Base-by-base conservation (phyloP, 2,329 filamentous ascomycete genomes). In the Fusarium aywerte region DNA sequence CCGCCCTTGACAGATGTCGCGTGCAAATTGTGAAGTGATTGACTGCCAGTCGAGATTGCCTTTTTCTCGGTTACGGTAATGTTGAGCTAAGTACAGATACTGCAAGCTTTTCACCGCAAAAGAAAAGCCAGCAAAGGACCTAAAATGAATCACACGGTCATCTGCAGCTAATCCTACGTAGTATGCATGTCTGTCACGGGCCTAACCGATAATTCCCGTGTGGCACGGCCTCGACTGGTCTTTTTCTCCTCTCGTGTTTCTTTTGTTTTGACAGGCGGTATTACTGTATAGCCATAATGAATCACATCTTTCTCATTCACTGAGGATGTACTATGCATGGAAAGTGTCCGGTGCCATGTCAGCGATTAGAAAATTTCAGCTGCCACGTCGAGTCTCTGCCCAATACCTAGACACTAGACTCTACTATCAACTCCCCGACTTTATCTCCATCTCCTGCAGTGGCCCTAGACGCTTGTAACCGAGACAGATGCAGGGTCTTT, bases 161-260 rank as follows among this genome's bases (percentile, higher is more conserved):
- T 60, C 50, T 68, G 50, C 61, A 68, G 65, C 61, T 51, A 50
- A 52, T n/a, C n/a, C n/a, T n/a, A n/a, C n/a, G n/a, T n/a, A n/a
- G n/a, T 29, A 54, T 56, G 60, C 60, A 55, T 33, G 25, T 45
- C 35, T 51, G 32, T 62, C 65, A 65, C 59, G 38, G 40, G 47
- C 23, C 45, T 57, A 48, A 38, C 56, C 61, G 52, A 62, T 39
- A 56, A 61, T 56, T 51, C 47, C 51, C 42, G 58, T 38, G 27
- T 62, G 29, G 18, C 45, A 60, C 44, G 47, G 47, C 55, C 60
- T 56, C 40, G 50, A 52, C 45, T 52, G 38, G 58, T 58, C 40
- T 54, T 47, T 29, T 40, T 38, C 11, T 35, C 38, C 23, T 20
- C 32, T 48, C 4, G 9, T 38, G n/a, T 31, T 40, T 48, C 16